Conservation (phyloP, 164 flowering plant species). For the Houttuynia cordata region DNA sequence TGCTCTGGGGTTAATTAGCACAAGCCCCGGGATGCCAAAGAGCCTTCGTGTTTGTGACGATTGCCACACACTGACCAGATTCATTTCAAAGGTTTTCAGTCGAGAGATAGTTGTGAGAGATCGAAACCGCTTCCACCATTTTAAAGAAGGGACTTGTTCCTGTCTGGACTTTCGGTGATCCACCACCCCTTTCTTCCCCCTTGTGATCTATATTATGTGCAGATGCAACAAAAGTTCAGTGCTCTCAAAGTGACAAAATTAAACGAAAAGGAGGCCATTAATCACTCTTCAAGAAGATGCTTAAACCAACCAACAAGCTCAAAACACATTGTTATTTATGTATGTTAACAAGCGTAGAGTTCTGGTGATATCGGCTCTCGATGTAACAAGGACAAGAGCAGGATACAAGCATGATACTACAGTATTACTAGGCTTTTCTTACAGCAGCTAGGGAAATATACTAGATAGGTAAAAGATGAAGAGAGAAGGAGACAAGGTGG, state of each 20-base stretch:
- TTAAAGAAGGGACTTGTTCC: constrained; percentile 11
- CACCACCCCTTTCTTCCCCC: no score
- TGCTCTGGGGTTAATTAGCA: constrained; percentile 12
- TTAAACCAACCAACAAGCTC: no score
- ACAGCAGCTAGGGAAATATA: background rate
- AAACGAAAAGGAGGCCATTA: no score
- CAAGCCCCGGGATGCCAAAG: constrained; percentile 11
- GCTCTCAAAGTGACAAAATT: no score
- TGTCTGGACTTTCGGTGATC: constrained; percentile 11
- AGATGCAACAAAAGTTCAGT: no score
- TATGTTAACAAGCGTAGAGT: no score
- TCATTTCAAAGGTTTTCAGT: constrained; percentile 8
- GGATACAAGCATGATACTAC: no score
- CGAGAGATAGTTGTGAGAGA: constrained; percentile 13
- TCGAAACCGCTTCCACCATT: constrained; percentile 15
- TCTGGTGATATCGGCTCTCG: no score
- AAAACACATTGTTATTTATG: no score
- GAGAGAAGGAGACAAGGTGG: background rate
- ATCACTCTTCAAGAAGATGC: no score
- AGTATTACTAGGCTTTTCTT: background rate
- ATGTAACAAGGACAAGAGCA: no score
- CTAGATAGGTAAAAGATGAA: background rate
- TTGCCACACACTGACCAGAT: constrained; percentile 10
- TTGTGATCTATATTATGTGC: no score
- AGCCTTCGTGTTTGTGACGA: constrained; percentile 13